phyloP scores from a whole-genome alignment of 2,329 filamentous ascomycete genomes.

The Colletotrichum trifolii region DNA sequence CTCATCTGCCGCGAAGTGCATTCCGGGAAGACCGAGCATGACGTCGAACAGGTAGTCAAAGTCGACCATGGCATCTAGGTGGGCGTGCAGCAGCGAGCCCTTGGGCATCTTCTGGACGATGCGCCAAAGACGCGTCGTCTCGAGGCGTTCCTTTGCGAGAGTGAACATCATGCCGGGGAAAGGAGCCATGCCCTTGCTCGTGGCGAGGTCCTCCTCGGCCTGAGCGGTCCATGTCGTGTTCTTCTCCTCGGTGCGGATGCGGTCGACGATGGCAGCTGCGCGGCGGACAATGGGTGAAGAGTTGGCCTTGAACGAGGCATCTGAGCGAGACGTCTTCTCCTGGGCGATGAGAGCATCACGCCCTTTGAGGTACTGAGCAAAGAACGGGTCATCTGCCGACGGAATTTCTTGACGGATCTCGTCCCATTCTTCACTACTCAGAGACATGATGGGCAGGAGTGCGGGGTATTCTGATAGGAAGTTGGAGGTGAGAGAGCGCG shows the following conservation, averaged over 20 bases:
- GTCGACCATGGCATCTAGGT: constrained; percentile 86
- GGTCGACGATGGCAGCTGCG: constrained; percentile 78
- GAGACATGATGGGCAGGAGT: constrained; percentile 45
- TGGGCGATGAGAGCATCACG: constrained; percentile 80
- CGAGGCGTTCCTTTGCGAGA: constrained; percentile 79
- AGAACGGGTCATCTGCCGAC: constrained; percentile 74
- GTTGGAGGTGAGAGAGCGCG: neutral
- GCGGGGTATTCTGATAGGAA: neutral
- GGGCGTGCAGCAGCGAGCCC: constrained; percentile 80
- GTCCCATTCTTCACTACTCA: constrained; percentile 69
- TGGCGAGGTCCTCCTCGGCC: constrained; percentile 71
- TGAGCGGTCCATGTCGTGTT: constrained; percentile 76
- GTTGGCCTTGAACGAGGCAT: constrained; percentile 71
- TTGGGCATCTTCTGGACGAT: constrained; percentile 86
- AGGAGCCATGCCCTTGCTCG: constrained; percentile 66
- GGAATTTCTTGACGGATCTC: constrained; percentile 68
- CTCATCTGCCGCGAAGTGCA: constrained; percentile 69
- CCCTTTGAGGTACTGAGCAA: constrained; percentile 83
- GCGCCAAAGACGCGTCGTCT: constrained; percentile 80
- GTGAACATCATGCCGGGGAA: constrained; percentile 89
- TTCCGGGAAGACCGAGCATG: constrained; percentile 73
- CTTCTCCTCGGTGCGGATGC: constrained; percentile 79
- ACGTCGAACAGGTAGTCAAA: constrained; percentile 77
- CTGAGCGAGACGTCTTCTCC: constrained; percentile 85
- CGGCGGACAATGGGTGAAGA: constrained; percentile 78